Conservation (phyloP, 1,284 basidiomycete species). For the Grifola frondosa region DNA sequence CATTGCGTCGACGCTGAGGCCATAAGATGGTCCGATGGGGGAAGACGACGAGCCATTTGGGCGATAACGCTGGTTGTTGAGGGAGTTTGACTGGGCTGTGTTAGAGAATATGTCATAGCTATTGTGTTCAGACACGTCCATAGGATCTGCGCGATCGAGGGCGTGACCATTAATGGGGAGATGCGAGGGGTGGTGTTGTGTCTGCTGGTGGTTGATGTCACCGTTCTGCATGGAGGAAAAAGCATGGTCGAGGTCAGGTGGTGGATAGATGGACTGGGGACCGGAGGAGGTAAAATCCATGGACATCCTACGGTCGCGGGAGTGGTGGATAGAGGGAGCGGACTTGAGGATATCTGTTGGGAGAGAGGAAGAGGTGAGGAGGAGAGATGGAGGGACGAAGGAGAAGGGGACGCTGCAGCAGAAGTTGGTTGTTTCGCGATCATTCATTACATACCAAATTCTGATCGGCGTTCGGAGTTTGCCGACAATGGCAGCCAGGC, state of each 20-base stretch:
- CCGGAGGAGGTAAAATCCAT: constrained; percentile 53
- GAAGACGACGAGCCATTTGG: constrained; percentile 67
- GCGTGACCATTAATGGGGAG: constrained; percentile 29
- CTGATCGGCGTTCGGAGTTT: constrained; percentile 52
- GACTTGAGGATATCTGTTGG: constrained; percentile 46
- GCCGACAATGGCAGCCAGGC: constrained; percentile 36
- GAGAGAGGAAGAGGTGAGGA: constrained; percentile 8
- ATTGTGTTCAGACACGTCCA: constrained; percentile 36
- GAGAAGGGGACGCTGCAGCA: constrained; percentile 5
- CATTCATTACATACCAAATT: constrained; percentile 37
- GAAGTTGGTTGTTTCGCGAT: constrained; percentile 20
- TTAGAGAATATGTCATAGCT: constrained; percentile 62
- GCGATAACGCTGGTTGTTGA: constrained; percentile 60
- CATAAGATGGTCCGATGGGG: constrained; percentile 53
- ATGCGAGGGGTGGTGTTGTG: constrained; percentile 24
- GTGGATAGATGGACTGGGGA: constrained; percentile 49
- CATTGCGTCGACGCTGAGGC: constrained; percentile 51
- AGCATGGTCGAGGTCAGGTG: constrained; percentile 38
- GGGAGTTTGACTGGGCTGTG: constrained; percentile 40
- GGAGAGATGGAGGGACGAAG: constrained; percentile 10
- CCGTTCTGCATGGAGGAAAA: constrained; percentile 26
- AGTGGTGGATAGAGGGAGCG: constrained; percentile 34
- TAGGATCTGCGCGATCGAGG: constrained; percentile 31
- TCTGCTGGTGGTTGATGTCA: constrained; percentile 23
- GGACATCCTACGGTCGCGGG: constrained; percentile 44